Evolutionary conservation across 2,329 filamentous ascomycete genomes (phyloP), one percentile per base, ranked within the genome.

Genomic region (Aspergillus uvarum): DNA sequence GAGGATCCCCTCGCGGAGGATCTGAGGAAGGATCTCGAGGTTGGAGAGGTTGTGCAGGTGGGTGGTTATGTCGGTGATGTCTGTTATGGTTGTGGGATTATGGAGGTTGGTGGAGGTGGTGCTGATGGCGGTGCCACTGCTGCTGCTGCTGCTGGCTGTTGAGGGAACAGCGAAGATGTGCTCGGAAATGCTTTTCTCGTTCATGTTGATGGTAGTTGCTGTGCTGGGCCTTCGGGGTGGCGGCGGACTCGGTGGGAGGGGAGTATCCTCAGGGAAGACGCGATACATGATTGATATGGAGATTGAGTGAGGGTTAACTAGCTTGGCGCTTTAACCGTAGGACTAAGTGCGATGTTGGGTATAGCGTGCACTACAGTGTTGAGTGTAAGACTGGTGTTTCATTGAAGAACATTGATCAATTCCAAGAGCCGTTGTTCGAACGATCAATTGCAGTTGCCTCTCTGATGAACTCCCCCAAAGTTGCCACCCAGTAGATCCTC

Each of bases 1-100:
- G 49, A 75, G 58, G 26, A 75, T 74, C 3, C 74, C 74, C 55
- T 76, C 73, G 52, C 68, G 68, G 2, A 75, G 68, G 32, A 76
- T 75, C 26, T 74, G 70, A 7, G 74, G 74, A 5, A 75, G 67
- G 35, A 74, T 69, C 48, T 74, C 69, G 42, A 75, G 65, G 29
- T 73, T 66, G 11, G 73, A 70, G 8, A 75, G 70, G 38, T 67
- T 67, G 24, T 73, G 66, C 2, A 73, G 65, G 22, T 66, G 66
- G 38, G 67, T 64, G 7, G 63, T 60, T 24, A 65, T 62, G 24
- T 22, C 59, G 21, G 65, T 63, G 29, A 24, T 54, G 59, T 58
- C 11, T 12, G 54, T 54, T n/a, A 47, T 48, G 32, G 58, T 58
- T 16, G 24, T 52, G 26, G 26, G 26, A 3, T 8, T 29, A 2